These are phyloP conservation scores for Liriodendron chinense DNA, from an alignment of 164 flowering plant genomes.

Conservation along the genomic window DNA sequence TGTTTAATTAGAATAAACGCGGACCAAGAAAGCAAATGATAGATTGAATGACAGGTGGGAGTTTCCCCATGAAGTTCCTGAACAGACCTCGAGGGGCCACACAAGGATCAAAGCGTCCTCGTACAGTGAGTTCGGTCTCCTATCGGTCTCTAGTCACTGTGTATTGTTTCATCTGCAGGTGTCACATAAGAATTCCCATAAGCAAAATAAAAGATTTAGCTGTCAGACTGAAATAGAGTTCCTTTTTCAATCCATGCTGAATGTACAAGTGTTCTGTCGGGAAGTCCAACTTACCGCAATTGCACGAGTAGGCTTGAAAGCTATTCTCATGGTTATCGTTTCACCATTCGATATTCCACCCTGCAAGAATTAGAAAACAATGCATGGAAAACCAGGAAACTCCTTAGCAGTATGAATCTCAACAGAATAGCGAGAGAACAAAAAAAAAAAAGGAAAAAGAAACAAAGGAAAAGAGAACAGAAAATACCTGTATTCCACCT, in stretches of 20 bases:
- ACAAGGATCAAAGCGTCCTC: slow-evolving; percentile 95
- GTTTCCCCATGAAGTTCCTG: not conserved
- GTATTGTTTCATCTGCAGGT: slow-evolving; percentile 60
- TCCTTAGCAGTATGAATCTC: not conserved
- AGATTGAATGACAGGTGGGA: not conserved
- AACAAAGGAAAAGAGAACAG: not conserved
- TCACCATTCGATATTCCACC: slow-evolving; percentile 99
- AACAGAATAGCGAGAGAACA: not conserved
- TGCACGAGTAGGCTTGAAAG: slow-evolving; percentile 95
- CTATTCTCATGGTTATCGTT: slow-evolving; percentile 78
- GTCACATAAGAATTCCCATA: slow-evolving; percentile 8
- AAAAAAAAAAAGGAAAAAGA: not conserved
- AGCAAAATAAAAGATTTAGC: not conserved
- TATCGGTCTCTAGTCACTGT: slow-evolving; percentile 76
- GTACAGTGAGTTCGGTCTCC: slow-evolving; percentile 74
- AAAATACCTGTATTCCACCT: slow-evolving; percentile 89
- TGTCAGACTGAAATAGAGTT: not conserved
- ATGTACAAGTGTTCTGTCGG: not conserved
- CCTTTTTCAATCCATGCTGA: not conserved
- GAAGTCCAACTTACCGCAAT: slow-evolving; percentile 55
- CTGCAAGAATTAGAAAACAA: slow-evolving; percentile 28
- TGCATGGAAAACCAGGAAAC: not conserved
- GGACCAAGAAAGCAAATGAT: not conserved
- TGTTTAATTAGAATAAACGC: not conserved
- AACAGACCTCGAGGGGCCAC: slow-evolving; percentile 81